Conservation (phyloP, 495 filamentous ascomycete species). For the Chaetomium tenue region DNA sequence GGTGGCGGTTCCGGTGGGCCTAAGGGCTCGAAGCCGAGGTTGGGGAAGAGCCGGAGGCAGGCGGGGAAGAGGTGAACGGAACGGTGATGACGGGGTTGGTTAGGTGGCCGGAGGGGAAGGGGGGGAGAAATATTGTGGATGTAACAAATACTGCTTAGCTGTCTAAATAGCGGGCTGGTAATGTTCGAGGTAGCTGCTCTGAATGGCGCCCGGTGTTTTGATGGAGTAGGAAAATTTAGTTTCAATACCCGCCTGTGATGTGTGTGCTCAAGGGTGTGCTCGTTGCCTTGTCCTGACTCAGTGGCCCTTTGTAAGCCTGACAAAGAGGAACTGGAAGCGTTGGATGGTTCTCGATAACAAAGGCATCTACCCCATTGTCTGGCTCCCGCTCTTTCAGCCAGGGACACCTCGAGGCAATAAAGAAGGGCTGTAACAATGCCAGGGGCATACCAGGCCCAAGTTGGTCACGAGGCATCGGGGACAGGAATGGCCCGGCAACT, state of each 20-base stretch:
- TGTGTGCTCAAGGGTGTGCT: neutral
- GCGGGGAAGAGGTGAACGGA: conserved; percentile 25
- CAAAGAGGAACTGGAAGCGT: too few relatives aligned
- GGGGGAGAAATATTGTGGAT: neutral
- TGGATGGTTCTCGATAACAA: too few relatives aligned
- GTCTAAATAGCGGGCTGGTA: neutral
- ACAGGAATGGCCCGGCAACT: too few relatives aligned
- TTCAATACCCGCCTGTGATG: neutral
- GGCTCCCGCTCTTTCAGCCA: too few relatives aligned
- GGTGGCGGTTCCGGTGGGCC: conserved; percentile 26
- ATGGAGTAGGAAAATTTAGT: neutral
- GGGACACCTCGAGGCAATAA: too few relatives aligned
- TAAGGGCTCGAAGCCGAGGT: conserved; percentile 23
- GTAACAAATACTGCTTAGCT: neutral
- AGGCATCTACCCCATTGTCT: too few relatives aligned
- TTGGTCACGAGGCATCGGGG: too few relatives aligned
- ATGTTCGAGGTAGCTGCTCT: neutral
- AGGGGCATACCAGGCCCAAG: too few relatives aligned
- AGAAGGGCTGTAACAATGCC: too few relatives aligned
- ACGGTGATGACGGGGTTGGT: neutral
- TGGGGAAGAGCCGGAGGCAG: conserved; percentile 46
- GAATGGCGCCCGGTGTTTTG: conserved; percentile 2
- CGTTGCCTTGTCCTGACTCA: too few relatives aligned
- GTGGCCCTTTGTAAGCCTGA: too few relatives aligned
- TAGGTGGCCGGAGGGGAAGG: neutral